phyloP scores from a whole-genome alignment of 2,329 filamentous ascomycete species.

The Cladosporium sp. region DNA sequence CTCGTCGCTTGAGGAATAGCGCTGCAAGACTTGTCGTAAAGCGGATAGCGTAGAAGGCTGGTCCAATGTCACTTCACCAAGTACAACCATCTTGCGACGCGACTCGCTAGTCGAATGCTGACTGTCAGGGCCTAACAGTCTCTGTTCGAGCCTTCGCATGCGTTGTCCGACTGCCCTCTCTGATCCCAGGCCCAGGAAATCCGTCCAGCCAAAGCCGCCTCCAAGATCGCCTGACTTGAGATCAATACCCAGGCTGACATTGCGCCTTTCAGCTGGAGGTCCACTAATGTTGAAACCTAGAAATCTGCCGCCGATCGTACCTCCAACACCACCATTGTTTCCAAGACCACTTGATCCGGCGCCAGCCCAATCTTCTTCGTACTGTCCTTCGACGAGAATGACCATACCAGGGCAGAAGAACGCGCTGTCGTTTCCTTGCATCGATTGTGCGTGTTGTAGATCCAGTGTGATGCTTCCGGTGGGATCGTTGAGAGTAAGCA shows the following conservation, averaged over 20 bases:
- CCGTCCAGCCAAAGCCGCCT: slow-evolving; percentile 92
- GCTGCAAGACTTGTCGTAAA: slow-evolving; percentile 69
- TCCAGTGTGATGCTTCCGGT: slow-evolving; percentile 86
- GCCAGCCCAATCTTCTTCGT: slow-evolving; percentile 83
- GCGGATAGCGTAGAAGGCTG: slow-evolving; percentile 76
- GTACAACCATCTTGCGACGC: slow-evolving; percentile 59
- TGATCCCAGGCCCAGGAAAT: slow-evolving; percentile 88
- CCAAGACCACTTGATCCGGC: slow-evolving; percentile 56
- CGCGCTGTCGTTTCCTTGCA: slow-evolving; percentile 68
- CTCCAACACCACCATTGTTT: slow-evolving; percentile 76
- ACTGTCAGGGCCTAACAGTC: slow-evolving; percentile 49
- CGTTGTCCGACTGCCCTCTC: slow-evolving; percentile 76
- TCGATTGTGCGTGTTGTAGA: slow-evolving; percentile 70
- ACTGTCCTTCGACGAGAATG: slow-evolving; percentile 89
- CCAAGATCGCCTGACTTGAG: slow-evolving; percentile 54
- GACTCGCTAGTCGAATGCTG: slow-evolving; percentile 20
- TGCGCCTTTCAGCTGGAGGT: slow-evolving; percentile 82
- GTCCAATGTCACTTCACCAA: slow-evolving; percentile 85
- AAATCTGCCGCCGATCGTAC: slow-evolving; percentile 87
- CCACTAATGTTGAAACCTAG: slow-evolving; percentile 87
- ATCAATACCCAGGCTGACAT: slow-evolving; percentile 67
- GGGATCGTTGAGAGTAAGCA: slow-evolving; percentile 76
- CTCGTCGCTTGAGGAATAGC: slow-evolving; percentile 65
- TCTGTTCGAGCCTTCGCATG: slow-evolving; percentile 76
- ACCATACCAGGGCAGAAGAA: slow-evolving; percentile 98